These are phyloP conservation scores for Cavenderia fasciculata DNA, from an alignment of 78 protist genomes.

Conservation along the genomic window DNA sequence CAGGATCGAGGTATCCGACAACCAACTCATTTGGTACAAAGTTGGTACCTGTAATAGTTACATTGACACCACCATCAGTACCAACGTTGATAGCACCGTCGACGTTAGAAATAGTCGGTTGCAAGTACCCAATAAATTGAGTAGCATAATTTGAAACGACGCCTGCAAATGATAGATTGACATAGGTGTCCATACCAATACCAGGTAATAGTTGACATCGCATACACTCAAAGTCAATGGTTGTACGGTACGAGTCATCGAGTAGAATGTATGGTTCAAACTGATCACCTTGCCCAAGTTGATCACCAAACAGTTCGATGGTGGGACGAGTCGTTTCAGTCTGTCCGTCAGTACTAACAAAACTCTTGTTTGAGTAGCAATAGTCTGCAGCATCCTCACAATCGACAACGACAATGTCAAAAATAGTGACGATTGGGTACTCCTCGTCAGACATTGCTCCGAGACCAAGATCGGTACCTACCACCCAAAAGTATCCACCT, in stretches of 20 bases:
- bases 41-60: neutral
- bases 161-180: neutral
- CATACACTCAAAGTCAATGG: conserved; percentile 2
- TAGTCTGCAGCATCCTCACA: neutral
- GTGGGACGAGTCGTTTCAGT: neutral
- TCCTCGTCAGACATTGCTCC: neutral
- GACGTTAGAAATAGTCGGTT: neutral
- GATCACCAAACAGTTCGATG: too few species aligned
- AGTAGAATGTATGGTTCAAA: neutral
- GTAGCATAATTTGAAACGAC: neutral
- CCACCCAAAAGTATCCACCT: neutral
- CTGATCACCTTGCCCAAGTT: neutral
- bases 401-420: neutral
- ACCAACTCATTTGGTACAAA: conserved; percentile 20
- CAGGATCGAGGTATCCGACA: too few species aligned
- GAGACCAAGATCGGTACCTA: conserved; percentile 29
- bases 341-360: neutral
- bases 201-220: neutral
- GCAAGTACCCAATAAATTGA: neutral
- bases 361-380: neutral
- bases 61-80: neutral
- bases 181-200: neutral
- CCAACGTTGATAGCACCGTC: neutral
- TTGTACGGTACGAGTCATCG: neutral
- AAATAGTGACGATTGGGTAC: neutral